Evolutionary conservation across 2,329 filamentous ascomycete species (phyloP).

Genomic region (Calonectria montana): DNA sequence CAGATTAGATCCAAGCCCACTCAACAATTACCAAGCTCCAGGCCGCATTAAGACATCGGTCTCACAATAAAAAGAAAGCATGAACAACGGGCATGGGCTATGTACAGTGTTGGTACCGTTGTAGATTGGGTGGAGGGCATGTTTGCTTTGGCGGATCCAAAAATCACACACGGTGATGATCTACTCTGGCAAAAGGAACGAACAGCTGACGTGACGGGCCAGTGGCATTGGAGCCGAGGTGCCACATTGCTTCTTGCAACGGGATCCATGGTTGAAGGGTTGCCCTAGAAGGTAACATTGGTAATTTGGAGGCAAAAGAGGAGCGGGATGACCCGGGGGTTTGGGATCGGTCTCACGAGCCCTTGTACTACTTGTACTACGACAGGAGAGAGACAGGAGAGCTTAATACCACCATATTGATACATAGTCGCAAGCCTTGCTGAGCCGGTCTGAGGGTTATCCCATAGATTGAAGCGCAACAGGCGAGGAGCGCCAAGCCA

Average conservation of each 20-base stretch:
- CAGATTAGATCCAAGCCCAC: neutral
- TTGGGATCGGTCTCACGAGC: conserved; percentile 24
- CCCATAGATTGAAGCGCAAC: conserved; percentile 2
- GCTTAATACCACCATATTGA: neutral
- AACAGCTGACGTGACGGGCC: conserved; percentile 6
- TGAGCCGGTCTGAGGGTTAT: conserved; percentile 5
- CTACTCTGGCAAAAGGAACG: neutral
- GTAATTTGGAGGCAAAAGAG: conserved; percentile 17
- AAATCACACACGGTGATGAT: conserved; percentile 12
- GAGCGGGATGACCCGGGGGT: conserved; percentile 16
- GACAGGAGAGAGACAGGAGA: conserved; percentile 18
- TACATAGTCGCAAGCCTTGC: conserved; percentile 10
- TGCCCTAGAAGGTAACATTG: conserved; percentile 18
- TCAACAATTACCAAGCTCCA: neutral
- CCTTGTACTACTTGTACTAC: conserved; percentile 22
- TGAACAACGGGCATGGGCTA: neutral
- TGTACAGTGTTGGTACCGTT: neutral
- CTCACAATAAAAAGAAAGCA: conserved; percentile 20
- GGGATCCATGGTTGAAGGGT: neutral
- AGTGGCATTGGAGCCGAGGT: neutral
- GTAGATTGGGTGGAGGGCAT: conserved; percentile 8
- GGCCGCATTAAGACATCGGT: neutral
- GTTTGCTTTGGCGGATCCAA: conserved; percentile 20
- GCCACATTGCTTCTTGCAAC: conserved; percentile 10
- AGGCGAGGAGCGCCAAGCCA: conserved; percentile 31